Percentiles rank a stretch among this genome's conserved stretches.
phyloP scores from a whole-genome alignment of 108 stramenopile genomes.

The Nitzschia inconspicua region DNA sequence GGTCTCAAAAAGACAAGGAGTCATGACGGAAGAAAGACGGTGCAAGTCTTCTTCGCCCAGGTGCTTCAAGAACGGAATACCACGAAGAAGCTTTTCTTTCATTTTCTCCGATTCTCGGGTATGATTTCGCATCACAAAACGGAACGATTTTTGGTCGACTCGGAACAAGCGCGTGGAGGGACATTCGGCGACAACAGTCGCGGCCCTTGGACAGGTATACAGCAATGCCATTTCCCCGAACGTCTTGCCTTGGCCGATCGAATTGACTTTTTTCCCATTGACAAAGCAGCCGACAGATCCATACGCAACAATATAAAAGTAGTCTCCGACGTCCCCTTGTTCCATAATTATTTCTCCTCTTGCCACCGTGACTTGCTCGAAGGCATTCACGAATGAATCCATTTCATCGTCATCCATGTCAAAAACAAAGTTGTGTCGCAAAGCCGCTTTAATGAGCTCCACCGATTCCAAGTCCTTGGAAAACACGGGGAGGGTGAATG shows the following conservation, averaged over 20 bases:
- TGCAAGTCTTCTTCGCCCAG: constrained; percentile 43
- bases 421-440: constrained; percentile 71
- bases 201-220: constrained; percentile 88
- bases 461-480: constrained; percentile 18
- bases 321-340: constrained; percentile 64
- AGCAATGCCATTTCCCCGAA: constrained; percentile 91
- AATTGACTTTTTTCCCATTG: constrained; percentile 47
- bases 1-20: constrained; percentile 27
- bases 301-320: constrained; percentile 59
- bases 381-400: constrained; percentile 44
- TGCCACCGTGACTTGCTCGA: constrained; percentile 30
- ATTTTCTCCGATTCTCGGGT: constrained; percentile 12
- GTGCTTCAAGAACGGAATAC: constrained; percentile 39
- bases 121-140: constrained; percentile 52
- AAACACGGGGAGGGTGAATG: neutral
- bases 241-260: constrained; percentile 35
- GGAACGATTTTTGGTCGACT: constrained; percentile 61
- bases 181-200: constrained; percentile 55
- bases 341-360: constrained; percentile 43
- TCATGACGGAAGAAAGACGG: constrained; percentile 44
- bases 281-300: constrained; percentile 58
- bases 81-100: constrained; percentile 32
- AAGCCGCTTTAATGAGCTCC: constrained; percentile 38
- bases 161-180: constrained; percentile 19
- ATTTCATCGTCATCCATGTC: constrained; percentile 36